Evolutionary conservation across 345 rosid genomes (phyloP).

Genomic region (Eucalyptus pauciflora): DNA sequence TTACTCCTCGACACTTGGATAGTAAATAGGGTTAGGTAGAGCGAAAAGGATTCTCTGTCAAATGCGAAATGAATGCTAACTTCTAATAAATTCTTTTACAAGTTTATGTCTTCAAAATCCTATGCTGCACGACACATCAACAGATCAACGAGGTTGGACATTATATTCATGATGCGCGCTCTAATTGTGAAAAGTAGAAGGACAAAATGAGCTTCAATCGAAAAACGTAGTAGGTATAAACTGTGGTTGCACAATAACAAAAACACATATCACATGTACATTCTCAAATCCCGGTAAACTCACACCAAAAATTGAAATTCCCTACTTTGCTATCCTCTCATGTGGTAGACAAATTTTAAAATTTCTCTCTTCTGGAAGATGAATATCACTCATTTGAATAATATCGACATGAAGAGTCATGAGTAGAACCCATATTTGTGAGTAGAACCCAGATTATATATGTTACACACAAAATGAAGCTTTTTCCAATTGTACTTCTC

Average conservation of each 20-base stretch:
- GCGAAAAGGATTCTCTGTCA: not conserved
- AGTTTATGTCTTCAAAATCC: not conserved
- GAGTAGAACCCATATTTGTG: too few species aligned
- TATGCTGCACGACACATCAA: not conserved
- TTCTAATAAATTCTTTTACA: not conserved
- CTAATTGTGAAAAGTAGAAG: not conserved
- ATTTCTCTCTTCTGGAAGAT: not conserved
- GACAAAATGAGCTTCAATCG: not conserved
- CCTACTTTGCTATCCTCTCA: not conserved
- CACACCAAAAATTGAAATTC: too few species aligned
- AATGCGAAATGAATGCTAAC: not conserved
- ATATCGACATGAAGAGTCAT: too few species aligned
- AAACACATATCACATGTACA: not conserved
- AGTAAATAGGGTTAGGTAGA: not conserved
- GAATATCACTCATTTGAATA: not conserved
- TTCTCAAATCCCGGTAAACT: not conserved
- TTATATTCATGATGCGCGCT: not conserved
- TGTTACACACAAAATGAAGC: not conserved
- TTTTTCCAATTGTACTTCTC: not conserved
- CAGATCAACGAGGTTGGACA: not conserved
- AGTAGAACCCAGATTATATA: too few species aligned
- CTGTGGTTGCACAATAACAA: not conserved
- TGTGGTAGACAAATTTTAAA: not conserved
- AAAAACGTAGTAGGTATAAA: not conserved
- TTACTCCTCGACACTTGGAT: not conserved